These are phyloP conservation scores for Phialophora chinensis DNA, from an alignment of 2,329 filamentous ascomycete species.

Conservation along the genomic window DNA sequence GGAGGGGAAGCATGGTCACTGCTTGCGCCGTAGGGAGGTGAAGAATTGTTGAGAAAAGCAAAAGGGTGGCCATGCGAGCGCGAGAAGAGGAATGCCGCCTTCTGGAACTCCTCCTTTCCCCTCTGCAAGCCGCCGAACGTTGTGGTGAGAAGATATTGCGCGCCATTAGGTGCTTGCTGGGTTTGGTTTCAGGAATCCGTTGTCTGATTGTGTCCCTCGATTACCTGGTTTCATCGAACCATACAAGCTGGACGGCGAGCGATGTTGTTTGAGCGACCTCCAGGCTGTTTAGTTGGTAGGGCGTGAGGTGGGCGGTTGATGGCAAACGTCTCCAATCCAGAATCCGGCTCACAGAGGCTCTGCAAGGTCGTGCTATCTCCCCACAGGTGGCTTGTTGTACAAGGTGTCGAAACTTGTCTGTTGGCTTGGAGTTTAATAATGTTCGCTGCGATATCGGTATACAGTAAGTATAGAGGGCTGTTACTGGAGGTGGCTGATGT, in stretches of 20 bases:
- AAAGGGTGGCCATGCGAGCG: background rate
- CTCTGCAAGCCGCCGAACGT: background rate
- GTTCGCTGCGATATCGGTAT: background rate
- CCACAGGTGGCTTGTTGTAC: background rate
- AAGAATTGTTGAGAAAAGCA: background rate
- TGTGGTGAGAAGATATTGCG: constrained; percentile 1
- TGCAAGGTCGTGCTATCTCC: background rate
- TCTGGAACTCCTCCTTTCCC: background rate
- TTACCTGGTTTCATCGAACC: background rate
- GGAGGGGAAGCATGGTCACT: constrained; percentile 58
- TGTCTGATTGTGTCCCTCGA: background rate
- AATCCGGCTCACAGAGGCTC: background rate
- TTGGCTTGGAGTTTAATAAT: background rate
- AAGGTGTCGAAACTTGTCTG: background rate
- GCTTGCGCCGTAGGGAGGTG: constrained; percentile 10
- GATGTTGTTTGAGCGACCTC: background rate
- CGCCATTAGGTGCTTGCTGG: background rate
- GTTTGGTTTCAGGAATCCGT: background rate
- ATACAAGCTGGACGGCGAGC: background rate
- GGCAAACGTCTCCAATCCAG: background rate
- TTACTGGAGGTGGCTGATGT: background rate
- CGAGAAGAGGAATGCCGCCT: background rate
- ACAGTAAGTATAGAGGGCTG: background rate
- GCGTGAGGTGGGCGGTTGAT: background rate
- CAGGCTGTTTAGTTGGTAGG: background rate